phyloP scores from a whole-genome alignment of 306 rosid species.

The cucumber (Cucumis sativus) region Cucumber_9930_V3 NC_026657.2:28624501-28625000 shows the following conservation, averaged over 20 bases:
- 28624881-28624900: slow-evolving; percentile 21
- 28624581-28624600: slow-evolving; percentile 25
- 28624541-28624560: slow-evolving; percentile 45
- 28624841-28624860: slow-evolving; percentile 30
- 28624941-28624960: neutral
- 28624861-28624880: slow-evolving; percentile 45
- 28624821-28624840: slow-evolving; percentile 16
- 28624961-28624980: too few species aligned
- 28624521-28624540: neutral
- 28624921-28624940: slow-evolving; percentile 60
- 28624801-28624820: slow-evolving; percentile 19
- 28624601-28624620: slow-evolving; percentile 24
- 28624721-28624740: neutral
- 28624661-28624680: neutral
- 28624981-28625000: slow-evolving; percentile 22
- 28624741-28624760: neutral
- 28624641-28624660: slow-evolving; percentile 20
- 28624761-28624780: slow-evolving; percentile 20
- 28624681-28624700: neutral
- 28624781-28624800: slow-evolving; percentile 16
- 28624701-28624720: neutral
- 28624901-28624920: slow-evolving; percentile 56
- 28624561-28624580: slow-evolving; percentile 44
- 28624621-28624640: slow-evolving; percentile 21
- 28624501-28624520: neutral